phyloP scores from a whole-genome alignment of 805 yeast genomes.

The Nakazawaea pomicola region DNA sequence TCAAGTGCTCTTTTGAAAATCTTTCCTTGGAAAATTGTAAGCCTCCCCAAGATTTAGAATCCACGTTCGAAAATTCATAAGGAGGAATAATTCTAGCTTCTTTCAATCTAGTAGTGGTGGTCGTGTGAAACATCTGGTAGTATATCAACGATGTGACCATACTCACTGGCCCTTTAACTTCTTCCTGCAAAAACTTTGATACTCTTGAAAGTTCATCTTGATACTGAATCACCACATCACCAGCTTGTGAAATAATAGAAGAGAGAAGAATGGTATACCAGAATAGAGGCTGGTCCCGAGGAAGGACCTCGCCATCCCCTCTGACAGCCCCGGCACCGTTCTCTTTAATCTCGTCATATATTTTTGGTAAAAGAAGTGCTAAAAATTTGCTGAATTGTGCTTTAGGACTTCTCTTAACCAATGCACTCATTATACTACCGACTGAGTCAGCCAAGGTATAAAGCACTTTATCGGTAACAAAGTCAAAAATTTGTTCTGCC shows the following conservation, averaged over 20 bases:
- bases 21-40: conserved; percentile 52
- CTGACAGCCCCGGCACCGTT: conserved; percentile 80
- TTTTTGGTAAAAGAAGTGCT: conserved; percentile 40
- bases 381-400: conserved; percentile 40
- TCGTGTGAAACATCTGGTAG: conserved; percentile 55
- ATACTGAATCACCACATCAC: conserved; percentile 39
- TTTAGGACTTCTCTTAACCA: conserved; percentile 60
- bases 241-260: conserved; percentile 67
- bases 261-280: conserved; percentile 68
- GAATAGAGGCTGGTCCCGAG: conserved; percentile 72
- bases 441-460: conserved; percentile 61
- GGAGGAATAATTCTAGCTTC: conserved; percentile 54
- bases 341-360: conserved; percentile 62
- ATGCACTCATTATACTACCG: conserved; percentile 67
- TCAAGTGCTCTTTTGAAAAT: conserved; percentile 41
- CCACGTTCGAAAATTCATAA: conserved; percentile 30
- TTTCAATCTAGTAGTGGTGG: conserved; percentile 53
- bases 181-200: conserved; percentile 35
- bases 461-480: conserved; percentile 53
- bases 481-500: conserved; percentile 45
- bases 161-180: conserved; percentile 62
- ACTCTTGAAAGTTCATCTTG: conserved; percentile 42
- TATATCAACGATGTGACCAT: conserved; percentile 56
- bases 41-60: conserved; percentile 69
- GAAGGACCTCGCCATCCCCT: conserved; percentile 57